Evolutionary conservation across 148 eudicot genomes (phyloP).

Genomic region (Rhododendron henanense): DNA sequence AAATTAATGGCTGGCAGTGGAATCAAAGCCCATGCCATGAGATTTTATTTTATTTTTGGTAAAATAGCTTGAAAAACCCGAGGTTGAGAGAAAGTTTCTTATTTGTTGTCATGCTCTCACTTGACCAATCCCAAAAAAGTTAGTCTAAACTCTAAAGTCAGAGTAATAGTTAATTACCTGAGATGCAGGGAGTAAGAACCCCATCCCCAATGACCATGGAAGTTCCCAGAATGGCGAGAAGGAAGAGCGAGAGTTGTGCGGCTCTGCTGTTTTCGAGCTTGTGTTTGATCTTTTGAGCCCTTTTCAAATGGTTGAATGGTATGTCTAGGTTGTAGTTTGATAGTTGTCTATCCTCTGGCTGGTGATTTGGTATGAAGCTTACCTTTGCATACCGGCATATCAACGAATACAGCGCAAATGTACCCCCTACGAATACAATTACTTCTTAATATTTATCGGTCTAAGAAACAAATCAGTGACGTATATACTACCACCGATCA

Average conservation of each 20-base stretch:
- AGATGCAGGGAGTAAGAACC: slow-evolving; percentile 45
- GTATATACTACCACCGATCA: neutral
- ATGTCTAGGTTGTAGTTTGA: slow-evolving; percentile 34
- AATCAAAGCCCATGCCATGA: no score
- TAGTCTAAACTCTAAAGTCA: neutral
- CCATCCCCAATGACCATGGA: slow-evolving; percentile 63
- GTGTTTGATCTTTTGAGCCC: slow-evolving; percentile 33
- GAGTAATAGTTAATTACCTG: slow-evolving; percentile 22
- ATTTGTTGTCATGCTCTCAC: no score
- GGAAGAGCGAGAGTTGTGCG: slow-evolving; percentile 37
- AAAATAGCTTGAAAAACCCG: no score
- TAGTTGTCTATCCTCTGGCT: slow-evolving; percentile 39
- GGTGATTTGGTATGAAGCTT: slow-evolving; percentile 42
- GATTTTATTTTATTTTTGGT: no score
- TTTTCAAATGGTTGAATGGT: slow-evolving; percentile 26
- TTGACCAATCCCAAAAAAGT: no score
- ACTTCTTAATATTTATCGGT: no score
- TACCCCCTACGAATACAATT: slow-evolving; percentile 28
- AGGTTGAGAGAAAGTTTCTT: no score
- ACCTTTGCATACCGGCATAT: slow-evolving; percentile 48
- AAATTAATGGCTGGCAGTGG: no score
- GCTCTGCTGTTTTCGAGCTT: slow-evolving; percentile 30
- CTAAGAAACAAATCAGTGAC: neutral
- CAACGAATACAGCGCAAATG: slow-evolving; percentile 53
- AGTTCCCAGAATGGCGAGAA: slow-evolving; percentile 47